Conservation (phyloP, 2,329 filamentous ascomycete species). For the Colletotrichum cereale region DNA sequence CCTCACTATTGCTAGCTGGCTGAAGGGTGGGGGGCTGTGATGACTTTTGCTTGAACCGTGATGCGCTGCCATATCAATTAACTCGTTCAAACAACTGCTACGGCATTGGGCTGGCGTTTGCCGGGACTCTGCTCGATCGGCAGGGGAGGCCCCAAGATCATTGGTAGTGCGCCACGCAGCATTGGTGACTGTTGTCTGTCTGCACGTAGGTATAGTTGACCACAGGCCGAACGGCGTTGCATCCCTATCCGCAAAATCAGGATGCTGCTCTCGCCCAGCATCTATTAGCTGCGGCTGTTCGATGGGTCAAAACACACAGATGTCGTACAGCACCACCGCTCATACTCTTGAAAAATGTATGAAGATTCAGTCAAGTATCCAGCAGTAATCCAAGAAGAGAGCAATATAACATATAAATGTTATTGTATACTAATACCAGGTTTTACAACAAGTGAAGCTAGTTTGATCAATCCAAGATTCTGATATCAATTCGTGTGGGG, state of each 20-base stretch:
- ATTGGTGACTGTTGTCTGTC: not conserved
- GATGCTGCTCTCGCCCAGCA: constrained; percentile 25
- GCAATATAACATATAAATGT: too few relatives aligned
- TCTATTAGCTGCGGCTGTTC: constrained; percentile 10
- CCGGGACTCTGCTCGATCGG: not conserved
- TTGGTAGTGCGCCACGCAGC: not conserved
- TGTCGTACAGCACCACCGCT: too few relatives aligned
- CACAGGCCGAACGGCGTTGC: constrained; percentile 1
- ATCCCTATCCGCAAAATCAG: constrained; percentile 25
- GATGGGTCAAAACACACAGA: too few relatives aligned
- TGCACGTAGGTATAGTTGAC: not conserved
- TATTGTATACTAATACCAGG: too few relatives aligned
- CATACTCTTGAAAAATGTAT: too few relatives aligned
- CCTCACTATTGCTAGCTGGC: not conserved
- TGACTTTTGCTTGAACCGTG: not conserved
- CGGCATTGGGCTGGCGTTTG: not conserved
- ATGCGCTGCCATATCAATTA: not conserved
- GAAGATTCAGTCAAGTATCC: too few relatives aligned
- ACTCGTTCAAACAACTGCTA: not conserved
- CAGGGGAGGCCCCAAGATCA: not conserved
- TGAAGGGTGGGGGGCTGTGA: constrained; percentile 31
- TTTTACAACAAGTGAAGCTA: too few relatives aligned
- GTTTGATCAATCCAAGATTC: too few relatives aligned
- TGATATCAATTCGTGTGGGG: too few relatives aligned
- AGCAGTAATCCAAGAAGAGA: too few relatives aligned